These are phyloP conservation scores for Lasiodiplodia sp. DNA, from an alignment of 2,329 filamentous ascomycete genomes.

Conservation along the genomic window DNA sequence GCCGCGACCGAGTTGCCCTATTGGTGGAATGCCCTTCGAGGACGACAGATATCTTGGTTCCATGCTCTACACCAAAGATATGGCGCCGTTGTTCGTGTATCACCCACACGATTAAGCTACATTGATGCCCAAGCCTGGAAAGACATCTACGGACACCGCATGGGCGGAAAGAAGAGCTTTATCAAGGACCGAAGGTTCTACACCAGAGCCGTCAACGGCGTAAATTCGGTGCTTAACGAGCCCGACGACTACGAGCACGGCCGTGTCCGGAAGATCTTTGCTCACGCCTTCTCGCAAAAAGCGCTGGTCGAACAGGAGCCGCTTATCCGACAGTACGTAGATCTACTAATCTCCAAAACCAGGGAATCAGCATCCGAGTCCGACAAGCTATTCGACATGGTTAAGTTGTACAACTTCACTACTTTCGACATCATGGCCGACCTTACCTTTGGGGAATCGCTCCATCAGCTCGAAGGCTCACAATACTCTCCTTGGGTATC, in stretches of 20 bases:
- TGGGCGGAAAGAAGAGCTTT: constrained; percentile 33
- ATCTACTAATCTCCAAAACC: constrained; percentile 49
- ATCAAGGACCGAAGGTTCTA: constrained; percentile 43
- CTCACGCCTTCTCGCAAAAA: constrained; percentile 50
- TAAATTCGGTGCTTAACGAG: constrained; percentile 47
- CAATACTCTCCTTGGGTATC: constrained; percentile 44
- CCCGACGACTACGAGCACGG: constrained; percentile 47
- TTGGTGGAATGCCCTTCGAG: neutral
- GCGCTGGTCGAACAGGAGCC: constrained; percentile 50
- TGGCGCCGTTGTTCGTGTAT: constrained; percentile 46
- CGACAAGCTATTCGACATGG: constrained; percentile 27
- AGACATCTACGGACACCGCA: constrained; percentile 50
- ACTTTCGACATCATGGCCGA: constrained; percentile 41
- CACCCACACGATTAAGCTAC: constrained; percentile 52
- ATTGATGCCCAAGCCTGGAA: constrained; percentile 51
- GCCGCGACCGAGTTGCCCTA: neutral
- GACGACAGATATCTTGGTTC: neutral
- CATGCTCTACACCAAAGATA: neutral
- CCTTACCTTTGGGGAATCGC: constrained; percentile 41
- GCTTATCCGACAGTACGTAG: constrained; percentile 49
- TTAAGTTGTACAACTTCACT: constrained; percentile 32
- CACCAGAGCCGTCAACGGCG: constrained; percentile 41
- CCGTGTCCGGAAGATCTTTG: constrained; percentile 47
- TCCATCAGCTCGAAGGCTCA: constrained; percentile 38
- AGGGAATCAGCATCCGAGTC: constrained; percentile 25